Conservation (phyloP, 768 basidiomycete genomes). For the Rickenella mellea region DNA sequence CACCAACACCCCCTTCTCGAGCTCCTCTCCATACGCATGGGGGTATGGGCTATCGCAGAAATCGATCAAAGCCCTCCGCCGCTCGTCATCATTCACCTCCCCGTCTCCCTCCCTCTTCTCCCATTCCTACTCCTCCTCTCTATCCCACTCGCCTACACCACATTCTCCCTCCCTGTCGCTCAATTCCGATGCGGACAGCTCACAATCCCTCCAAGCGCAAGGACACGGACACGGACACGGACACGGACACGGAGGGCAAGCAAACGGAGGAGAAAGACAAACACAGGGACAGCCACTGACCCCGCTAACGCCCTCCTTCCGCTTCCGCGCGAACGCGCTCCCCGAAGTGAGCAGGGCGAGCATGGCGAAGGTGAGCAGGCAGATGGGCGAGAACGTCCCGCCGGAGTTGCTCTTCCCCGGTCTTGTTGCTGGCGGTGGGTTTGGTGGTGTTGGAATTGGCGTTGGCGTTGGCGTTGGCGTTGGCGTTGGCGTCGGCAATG, state of each 20-base stretch:
- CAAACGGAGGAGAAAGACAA: not conserved
- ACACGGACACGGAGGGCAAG: too few relatives aligned
- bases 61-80: too few relatives aligned
- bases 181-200: too few relatives aligned
- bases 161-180: constrained; percentile 6
- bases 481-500: not conserved
- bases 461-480: not conserved
- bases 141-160: constrained; percentile 9
- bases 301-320: constrained; percentile 16
- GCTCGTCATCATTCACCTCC: too few relatives aligned
- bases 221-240: too few relatives aligned
- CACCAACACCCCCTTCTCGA: too few relatives aligned
- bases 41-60: too few relatives aligned
- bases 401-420: constrained; percentile 37
- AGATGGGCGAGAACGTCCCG: constrained; percentile 51
- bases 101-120: not conserved
- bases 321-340: constrained; percentile 12
- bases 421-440: not conserved
- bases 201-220: too few relatives aligned
- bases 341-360: constrained; percentile 32
- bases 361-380: constrained; percentile 49
- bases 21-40: too few relatives aligned
- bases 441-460: not conserved
- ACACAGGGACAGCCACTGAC: constrained; percentile 2
- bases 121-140: not conserved